Base-by-base conservation (phyloP, 2,329 filamentous ascomycete species). In the Plectosphaerella sp. region DNA sequence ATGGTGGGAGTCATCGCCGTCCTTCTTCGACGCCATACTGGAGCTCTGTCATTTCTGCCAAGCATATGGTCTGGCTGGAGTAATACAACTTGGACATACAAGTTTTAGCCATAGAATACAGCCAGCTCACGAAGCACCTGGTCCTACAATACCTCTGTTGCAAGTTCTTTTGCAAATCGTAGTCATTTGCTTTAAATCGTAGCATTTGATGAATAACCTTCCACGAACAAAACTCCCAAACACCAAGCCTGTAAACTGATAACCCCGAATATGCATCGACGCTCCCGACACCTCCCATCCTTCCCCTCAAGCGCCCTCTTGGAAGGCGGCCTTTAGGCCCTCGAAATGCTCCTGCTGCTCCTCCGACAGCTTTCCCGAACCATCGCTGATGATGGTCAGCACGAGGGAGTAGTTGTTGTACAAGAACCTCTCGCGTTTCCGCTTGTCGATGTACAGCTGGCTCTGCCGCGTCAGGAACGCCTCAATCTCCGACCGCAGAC, bases 401-500 rank as follows among this genome's bases (percentile, higher is more conserved):
- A 99, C 82, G 57, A 99, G 76, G 50, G 90, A 95, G 69, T 96
- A 97, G 68, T 99, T 99, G 67, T 97, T 99, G 65, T 89, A 94
- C 62, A 99, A 69, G 65, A 97, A 97, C 45, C 94, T 78, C 59
- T 93, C 88, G 59, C 87, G 79, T 72, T 95, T 95, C 64, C 90
- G 83, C 57, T 82, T 79, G 62, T 96, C 93, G 18, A 82, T 84
- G 56, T 92, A 89, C 0, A 77, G 76, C 59, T 90, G 87, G 64
- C 89, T 88, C 54, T 92, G 76, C 64, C 88, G 91, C 6, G 82
- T 82, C 55, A 99, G 69, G 59, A 97, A 94, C 0, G 82, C 81
- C 68, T 97, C 91, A 42, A 93, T 87, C 65, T 97, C 94, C 52
- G 78, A 80, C 28, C 91, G 78, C 62, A 99, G 70, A 24, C 94